Evolutionary conservation across 1,284 basidiomycete species (phyloP).

Genomic region (Cryptococcus depauperatus): DNA sequence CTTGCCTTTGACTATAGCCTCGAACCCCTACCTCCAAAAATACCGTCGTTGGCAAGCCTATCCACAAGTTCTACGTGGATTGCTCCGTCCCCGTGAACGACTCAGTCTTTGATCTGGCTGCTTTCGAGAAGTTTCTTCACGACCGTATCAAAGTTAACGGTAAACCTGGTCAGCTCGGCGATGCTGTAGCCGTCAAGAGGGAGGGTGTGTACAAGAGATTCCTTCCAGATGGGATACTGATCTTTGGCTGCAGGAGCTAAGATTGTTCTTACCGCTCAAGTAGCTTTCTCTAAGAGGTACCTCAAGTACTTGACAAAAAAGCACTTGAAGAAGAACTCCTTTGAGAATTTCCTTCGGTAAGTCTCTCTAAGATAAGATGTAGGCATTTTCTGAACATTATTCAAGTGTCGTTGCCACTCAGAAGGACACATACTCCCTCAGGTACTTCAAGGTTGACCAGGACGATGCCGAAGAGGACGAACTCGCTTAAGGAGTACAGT

Average conservation of each 20-base stretch:
- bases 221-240: conserved; percentile 6
- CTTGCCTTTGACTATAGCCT: conserved; percentile 24
- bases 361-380: conserved; percentile 3
- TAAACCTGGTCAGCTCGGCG: conserved; percentile 71
- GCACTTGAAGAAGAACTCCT: conserved; percentile 64
- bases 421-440: conserved; percentile 81
- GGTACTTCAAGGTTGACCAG: conserved; percentile 91
- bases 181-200: conserved; percentile 68
- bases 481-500: conserved; percentile 10
- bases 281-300: conserved; percentile 86
- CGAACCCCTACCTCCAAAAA: conserved; percentile 40
- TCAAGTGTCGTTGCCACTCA: conserved; percentile 71
- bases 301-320: conserved; percentile 81
- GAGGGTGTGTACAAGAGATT: conserved; percentile 55
- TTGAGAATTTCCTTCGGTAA: conserved; percentile 44
- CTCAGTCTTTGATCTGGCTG: conserved; percentile 82
- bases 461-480: conserved; percentile 49
- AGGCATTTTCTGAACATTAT: background rate
- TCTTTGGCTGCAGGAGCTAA: conserved; percentile 53
- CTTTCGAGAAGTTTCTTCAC: conserved; percentile 88
- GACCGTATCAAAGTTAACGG: conserved; percentile 78
- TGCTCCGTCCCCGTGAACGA: conserved; percentile 86
- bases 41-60: conserved; percentile 59
- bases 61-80: conserved; percentile 87
- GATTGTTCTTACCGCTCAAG: conserved; percentile 69